Base-by-base conservation (phyloP, 1,284 basidiomycete genomes). In the Boletus calvinii region DNA sequence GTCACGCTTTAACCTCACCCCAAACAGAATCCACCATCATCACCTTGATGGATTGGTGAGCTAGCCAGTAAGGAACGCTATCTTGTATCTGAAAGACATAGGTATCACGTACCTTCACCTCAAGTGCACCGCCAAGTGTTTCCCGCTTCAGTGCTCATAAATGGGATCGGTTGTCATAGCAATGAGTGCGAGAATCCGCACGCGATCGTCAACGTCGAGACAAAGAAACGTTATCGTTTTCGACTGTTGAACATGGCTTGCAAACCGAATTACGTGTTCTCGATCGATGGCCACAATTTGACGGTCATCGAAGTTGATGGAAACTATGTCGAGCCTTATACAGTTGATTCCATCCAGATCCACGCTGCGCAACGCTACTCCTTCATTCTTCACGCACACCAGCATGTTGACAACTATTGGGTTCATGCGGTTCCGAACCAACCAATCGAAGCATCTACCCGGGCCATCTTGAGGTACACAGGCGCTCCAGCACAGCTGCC, bases 111-210 rank as follows among this genome's bases (percentile, higher is more conserved):
- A 32, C 59, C 59, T 4, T 58, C 46, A 24, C 48, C 52, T 37
- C 45, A 43, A 11, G 36, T 47, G 8, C 40, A 32, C 5, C 36
- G 41, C n/a, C 20, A 41, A 45, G 32, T 52, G 36, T 46, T 63
- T 7, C 71, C 75, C 4, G 67, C 74, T 46, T 65, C 69, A 0
- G 72, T 68, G 1, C 60, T 79, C 18, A 75, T 81, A 63, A 81
- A 83, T 50, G 80, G 79, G 1, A 54, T 62, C 13, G 77, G 78
- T 5, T 64, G 72, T 10, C 75, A 58, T 34, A 37, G 43, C 31
- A 52, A 56, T 10, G 73, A 71, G 4, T 68, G 73, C 6, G 50
- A 55, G 5, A 57, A 59, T 4, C 58, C 64, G 1, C 64, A 76
- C 20, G 56, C 64, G 6, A 56, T 72, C 18, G 54, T 72, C 30